Conservation (phyloP, 495 filamentous ascomycete genomes). For the Durotheca rogersii region DNA sequence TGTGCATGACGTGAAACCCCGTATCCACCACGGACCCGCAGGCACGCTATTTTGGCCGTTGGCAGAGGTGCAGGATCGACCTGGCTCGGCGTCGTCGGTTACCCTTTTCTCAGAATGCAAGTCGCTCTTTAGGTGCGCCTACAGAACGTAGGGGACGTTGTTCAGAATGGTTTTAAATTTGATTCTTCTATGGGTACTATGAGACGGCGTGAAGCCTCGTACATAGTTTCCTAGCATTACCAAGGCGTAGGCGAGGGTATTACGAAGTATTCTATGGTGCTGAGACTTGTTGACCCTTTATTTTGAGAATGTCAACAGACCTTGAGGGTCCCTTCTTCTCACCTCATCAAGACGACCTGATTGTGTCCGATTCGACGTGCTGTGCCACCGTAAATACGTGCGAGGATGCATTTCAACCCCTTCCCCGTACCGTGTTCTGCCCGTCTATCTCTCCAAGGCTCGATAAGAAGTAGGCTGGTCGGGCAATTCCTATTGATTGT, state of each 20-base stretch:
- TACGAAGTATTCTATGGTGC: constrained; percentile 15
- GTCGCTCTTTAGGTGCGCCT: constrained; percentile 30
- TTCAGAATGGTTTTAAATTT: constrained; percentile 27
- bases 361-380: not conserved
- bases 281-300: constrained; percentile 9
- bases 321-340: constrained; percentile 24
- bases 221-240: constrained; percentile 23
- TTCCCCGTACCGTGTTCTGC: too few relatives aligned
- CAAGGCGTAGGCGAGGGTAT: constrained; percentile 21
- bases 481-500: too few relatives aligned
- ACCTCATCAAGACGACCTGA: not conserved
- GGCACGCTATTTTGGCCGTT: constrained; percentile 21
- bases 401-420: too few relatives aligned
- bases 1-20: constrained; percentile 36
- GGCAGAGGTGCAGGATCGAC: constrained; percentile 13
- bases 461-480: not conserved
- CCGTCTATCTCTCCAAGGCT: too few relatives aligned
- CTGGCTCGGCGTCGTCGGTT: constrained; percentile 19
- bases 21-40: constrained; percentile 15
- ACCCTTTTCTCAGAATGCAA: constrained; percentile 14
- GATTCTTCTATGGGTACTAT: constrained; percentile 25
- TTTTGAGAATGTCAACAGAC: constrained; percentile 32
- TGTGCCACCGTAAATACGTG: not conserved
- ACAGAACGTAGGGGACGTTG: constrained; percentile 22
- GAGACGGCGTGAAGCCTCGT: constrained; percentile 40